Evolutionary conservation across 306 rosid species (phyloP).

Genomic region (Glycine latifolia): DNA sequence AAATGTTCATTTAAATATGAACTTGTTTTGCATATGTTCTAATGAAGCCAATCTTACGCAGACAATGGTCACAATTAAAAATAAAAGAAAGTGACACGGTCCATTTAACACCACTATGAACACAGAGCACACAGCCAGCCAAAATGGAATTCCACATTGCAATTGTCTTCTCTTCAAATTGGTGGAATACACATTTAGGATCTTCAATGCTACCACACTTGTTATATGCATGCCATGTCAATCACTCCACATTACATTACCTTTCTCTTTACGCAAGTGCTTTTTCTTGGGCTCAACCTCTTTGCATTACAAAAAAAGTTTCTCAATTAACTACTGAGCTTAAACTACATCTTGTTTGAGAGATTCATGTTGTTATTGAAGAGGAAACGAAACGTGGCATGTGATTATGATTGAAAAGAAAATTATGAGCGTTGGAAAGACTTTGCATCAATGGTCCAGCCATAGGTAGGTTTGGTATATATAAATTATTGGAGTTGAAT

Average conservation of each 20-base stretch:
- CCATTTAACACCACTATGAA: background rate
- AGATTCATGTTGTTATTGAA: background rate
- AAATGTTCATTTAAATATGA: too few species aligned
- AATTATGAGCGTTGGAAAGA: background rate
- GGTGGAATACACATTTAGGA: constrained; percentile 8
- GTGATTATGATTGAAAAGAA: background rate
- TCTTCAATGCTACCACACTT: background rate
- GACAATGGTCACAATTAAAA: too few species aligned
- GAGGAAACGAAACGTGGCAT: background rate
- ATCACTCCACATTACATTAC: background rate
- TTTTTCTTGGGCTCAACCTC: background rate
- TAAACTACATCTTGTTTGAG: too few species aligned
- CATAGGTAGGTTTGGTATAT: background rate
- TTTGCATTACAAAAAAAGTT: too few species aligned
- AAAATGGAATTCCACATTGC: background rate
- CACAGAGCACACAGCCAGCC: background rate
- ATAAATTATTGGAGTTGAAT: background rate
- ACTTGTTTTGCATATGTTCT: too few species aligned
- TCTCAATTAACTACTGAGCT: too few species aligned
- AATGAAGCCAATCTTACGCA: too few species aligned
- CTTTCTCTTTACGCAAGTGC: background rate
- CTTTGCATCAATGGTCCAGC: background rate
- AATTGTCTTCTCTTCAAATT: background rate
- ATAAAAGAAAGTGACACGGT: background rate
- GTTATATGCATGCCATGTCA: background rate